These are phyloP conservation scores for Picea sitchensis DNA, from an alignment of 75 land plant species.

Conservation along the genomic window DNA sequence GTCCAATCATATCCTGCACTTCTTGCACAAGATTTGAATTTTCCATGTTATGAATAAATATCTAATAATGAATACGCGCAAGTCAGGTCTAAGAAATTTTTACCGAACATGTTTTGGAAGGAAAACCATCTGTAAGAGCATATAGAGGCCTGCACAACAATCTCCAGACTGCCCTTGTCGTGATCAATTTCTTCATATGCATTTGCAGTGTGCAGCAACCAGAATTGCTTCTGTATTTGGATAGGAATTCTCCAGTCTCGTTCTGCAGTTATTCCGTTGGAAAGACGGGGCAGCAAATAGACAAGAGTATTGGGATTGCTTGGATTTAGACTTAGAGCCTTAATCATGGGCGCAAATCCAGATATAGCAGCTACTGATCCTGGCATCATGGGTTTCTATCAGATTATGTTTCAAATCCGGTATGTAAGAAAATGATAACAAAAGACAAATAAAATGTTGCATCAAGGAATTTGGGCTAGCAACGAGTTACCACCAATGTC, in stretches of 20 bases:
- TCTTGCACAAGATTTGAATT: too few species aligned
- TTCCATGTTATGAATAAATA: too few species aligned
- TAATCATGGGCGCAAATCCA: conserved; percentile 58
- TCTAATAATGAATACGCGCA: too few species aligned
- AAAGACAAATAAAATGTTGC: neutral
- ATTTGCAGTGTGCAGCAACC: conserved; percentile 67
- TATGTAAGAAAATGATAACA: neutral
- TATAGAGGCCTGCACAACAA: conserved; percentile 43
- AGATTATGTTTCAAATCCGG: neutral
- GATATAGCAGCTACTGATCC: conserved; percentile 52
- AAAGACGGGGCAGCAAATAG: conserved; percentile 59
- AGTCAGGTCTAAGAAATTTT: neutral
- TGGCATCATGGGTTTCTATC: conserved; percentile 6
- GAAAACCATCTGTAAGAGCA: conserved; percentile 87
- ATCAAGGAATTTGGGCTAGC: neutral
- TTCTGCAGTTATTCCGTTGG: neutral
- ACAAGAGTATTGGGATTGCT: conserved; percentile 47
- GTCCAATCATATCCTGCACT: conserved; percentile 68
- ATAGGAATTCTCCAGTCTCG: conserved; percentile 56
- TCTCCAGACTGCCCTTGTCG: conserved; percentile 17
- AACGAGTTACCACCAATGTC: conserved; percentile 40
- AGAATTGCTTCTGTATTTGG: conserved; percentile 47
- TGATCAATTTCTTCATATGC: conserved; percentile 43
- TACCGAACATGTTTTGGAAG: conserved; percentile 73
- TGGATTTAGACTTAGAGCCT: conserved; percentile 44